Base-by-base conservation (phyloP, 108 stramenopile species). In the Cylindrotheca closterium region DNA sequence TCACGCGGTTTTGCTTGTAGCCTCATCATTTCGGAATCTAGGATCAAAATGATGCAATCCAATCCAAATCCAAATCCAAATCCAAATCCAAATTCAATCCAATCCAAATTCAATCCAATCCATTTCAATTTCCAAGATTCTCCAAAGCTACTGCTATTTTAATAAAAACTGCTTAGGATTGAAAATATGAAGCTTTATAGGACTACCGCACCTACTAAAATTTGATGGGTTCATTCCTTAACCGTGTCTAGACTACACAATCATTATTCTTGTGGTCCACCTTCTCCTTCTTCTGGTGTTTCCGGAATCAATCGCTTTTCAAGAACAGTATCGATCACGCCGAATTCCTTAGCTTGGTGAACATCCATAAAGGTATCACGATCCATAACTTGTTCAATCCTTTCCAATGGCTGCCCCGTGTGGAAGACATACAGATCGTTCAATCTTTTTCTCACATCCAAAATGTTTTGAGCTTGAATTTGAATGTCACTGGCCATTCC, bases 401-500 rank as follows among this genome's bases (percentile, higher is more conserved):
- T 78, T 7, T 75, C 72, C 48, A 95, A 47, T 30, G 68, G 34
- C 69, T 86, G 86, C 4, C 89, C 92, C 21, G 94, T 96, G 67
- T 98, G 97, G 61, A 88, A 75, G 0, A 81, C 80, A 68, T 94
- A 97, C 18, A 98, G 58, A 21, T 73, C 60, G 74, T 96, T 96
- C 55, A 98, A 70, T 51, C 78, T 82, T 51, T 78, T 66, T 22
- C 94, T 65, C 19, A 84, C 83, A 52, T 87, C 54, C 24, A 94
- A 53, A 58, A 95, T 89, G 72, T 97, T 92, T 52, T 79, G 62
- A 0, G 96, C 96, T 54, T 88, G 87, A 47, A 98, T 98, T 19
- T 89, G 90, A 78, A 98, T 98, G 65, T 98, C 97, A 29, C 78
- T 63, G 3, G 97, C 97, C 96, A 93, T 95, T 18, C 97, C 97